phyloP scores from a whole-genome alignment of 1,139 yeast genomes.

The Candida sanyaensis region DNA sequence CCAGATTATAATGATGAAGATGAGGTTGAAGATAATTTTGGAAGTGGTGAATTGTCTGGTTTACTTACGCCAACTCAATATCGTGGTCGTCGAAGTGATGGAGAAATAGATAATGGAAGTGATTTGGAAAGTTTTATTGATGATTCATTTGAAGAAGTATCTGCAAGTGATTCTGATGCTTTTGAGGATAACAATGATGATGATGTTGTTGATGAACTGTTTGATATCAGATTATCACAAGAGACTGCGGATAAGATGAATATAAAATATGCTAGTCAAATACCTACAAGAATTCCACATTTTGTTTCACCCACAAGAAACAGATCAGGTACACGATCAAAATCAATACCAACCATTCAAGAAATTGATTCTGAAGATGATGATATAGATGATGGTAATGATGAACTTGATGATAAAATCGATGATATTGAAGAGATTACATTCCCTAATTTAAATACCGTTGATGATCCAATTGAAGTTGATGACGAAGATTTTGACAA shows the following conservation, averaged over 20 bases:
- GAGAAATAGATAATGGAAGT: constrained; percentile 21
- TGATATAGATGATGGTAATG: neutral
- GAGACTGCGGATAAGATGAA: constrained; percentile 26
- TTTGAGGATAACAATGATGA: constrained; percentile 16
- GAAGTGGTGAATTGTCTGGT: constrained; percentile 42
- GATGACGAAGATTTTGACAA: constrained; percentile 7
- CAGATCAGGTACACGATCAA: neutral
- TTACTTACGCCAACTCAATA: constrained; percentile 40
- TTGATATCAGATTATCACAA: constrained; percentile 23
- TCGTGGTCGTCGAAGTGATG: constrained; percentile 19
- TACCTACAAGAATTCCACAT: neutral
- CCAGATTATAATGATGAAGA: neutral
- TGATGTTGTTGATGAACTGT: constrained; percentile 26
- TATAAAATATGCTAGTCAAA: constrained; percentile 19
- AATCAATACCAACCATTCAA: constrained; percentile 1
- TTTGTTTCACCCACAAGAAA: neutral
- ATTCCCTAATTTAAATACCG: neutral
- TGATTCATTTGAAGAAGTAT: constrained; percentile 4
- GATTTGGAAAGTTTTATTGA: constrained; percentile 41
- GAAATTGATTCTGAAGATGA: neutral
- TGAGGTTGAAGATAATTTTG: constrained; percentile 44
- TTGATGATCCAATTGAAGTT: constrained; percentile 3
- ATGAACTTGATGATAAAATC: neutral
- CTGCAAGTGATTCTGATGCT: neutral
- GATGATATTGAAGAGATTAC: constrained; percentile 5